phyloP scores from a whole-genome alignment of 2,329 filamentous ascomycete genomes.

The Aspergillus amoenus region DNA sequence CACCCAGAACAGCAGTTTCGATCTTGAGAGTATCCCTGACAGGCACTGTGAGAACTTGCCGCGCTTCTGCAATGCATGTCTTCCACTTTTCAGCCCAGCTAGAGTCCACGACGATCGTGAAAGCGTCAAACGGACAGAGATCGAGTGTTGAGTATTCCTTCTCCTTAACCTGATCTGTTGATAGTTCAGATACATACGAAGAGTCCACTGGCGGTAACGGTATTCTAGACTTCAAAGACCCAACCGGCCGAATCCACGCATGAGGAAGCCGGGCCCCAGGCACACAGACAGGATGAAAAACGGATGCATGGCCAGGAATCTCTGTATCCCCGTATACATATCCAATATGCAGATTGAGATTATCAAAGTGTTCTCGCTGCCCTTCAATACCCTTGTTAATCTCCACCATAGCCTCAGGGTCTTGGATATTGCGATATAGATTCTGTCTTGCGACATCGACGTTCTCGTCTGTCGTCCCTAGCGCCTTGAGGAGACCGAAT shows the following conservation, averaged over 20 bases:
- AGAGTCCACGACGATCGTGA: slow-evolving; percentile 30
- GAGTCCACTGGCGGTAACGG: slow-evolving; percentile 26
- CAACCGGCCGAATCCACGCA: slow-evolving; percentile 34
- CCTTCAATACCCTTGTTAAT: slow-evolving; percentile 14
- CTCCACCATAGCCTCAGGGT: not conserved
- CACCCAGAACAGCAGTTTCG: slow-evolving; percentile 1
- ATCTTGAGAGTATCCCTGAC: no score
- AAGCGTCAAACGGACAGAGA: slow-evolving; percentile 31
- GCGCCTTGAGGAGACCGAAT: slow-evolving; percentile 41
- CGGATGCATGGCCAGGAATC: slow-evolving; percentile 38
- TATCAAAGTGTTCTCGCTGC: slow-evolving; percentile 18
- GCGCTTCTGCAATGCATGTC: not conserved
- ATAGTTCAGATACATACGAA: slow-evolving; percentile 37
- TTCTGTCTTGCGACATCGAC: slow-evolving; percentile 8
- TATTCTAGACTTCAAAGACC: no score
- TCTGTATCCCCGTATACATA: slow-evolving; percentile 13
- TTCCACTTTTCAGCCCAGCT: not conserved
- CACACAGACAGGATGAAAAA: slow-evolving; percentile 38
- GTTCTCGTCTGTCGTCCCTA: slow-evolving; percentile 35
- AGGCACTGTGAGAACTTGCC: no score
- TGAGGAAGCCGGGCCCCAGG: slow-evolving; percentile 44
- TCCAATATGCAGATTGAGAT: slow-evolving; percentile 14
- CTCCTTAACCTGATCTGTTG: slow-evolving; percentile 20
- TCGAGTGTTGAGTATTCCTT: slow-evolving; percentile 39
- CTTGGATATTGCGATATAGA: slow-evolving; percentile 9